phyloP scores from a whole-genome alignment of 2,329 filamentous ascomycete genomes.

The Trichoderma sp. region DNA sequence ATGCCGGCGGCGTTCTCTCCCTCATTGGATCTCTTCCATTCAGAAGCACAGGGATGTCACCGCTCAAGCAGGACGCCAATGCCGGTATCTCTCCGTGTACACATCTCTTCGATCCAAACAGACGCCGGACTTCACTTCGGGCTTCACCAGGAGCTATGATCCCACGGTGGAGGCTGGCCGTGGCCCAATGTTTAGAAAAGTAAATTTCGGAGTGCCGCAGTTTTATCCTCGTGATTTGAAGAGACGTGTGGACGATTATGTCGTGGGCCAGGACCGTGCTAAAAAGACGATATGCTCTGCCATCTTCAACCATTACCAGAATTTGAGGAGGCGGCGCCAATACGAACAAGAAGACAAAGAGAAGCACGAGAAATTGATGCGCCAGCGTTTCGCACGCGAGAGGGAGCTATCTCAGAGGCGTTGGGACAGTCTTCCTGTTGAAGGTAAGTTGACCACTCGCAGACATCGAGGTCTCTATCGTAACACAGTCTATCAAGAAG shows the following conservation, averaged over 20 bases:
- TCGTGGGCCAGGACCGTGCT: constrained; percentile 92
- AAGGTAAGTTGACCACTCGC: constrained; percentile 61
- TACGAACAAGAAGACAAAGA: constrained; percentile 70
- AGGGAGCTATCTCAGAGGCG: constrained; percentile 59
- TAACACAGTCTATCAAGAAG: constrained; percentile 47
- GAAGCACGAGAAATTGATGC: constrained; percentile 65
- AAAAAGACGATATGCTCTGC: constrained; percentile 93
- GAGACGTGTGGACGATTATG: constrained; percentile 90
- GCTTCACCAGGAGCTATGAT: constrained; percentile 64
- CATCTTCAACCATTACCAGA: constrained; percentile 96
- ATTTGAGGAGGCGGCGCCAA: constrained; percentile 76
- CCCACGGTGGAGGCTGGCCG: constrained; percentile 56
- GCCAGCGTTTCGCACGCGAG: constrained; percentile 72
- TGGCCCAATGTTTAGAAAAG: constrained; percentile 63
- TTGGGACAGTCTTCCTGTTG: constrained; percentile 71
- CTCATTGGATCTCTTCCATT: constrained; percentile 1
- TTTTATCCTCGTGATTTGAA: constrained; percentile 75
- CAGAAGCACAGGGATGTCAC: not conserved
- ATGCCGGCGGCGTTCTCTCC: not conserved
- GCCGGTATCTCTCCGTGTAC: constrained; percentile 37
- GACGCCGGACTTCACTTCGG: constrained; percentile 57
- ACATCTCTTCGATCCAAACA: constrained; percentile 42
- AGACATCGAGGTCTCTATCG: not conserved
- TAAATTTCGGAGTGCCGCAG: constrained; percentile 61
- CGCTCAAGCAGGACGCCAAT: constrained; percentile 13